Conservation (phyloP, 2,329 filamentous ascomycete species). For the Ampelomyces quisqualis region DNA sequence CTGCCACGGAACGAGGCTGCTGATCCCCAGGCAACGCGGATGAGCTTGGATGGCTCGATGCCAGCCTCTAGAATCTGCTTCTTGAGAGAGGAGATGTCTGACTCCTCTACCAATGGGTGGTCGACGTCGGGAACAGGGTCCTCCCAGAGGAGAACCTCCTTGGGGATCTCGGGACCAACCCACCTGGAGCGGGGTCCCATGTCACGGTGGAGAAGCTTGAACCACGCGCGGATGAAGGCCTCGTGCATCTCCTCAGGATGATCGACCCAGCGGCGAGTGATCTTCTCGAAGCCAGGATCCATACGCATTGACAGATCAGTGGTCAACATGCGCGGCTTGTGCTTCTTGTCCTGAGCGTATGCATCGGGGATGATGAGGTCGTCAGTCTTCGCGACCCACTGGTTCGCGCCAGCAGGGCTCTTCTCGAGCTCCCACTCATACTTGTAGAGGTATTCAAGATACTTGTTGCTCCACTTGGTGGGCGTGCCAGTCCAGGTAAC, state of each 20-base stretch:
- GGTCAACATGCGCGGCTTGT: constrained; percentile 73
- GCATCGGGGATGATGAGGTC: constrained; percentile 70
- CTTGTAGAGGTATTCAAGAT: constrained; percentile 74
- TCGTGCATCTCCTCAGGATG: constrained; percentile 69
- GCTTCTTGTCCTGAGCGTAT: constrained; percentile 69
- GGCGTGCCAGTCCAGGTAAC: constrained; percentile 78
- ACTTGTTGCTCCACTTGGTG: constrained; percentile 73
- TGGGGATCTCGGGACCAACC: constrained; percentile 71
- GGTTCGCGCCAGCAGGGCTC: constrained; percentile 73
- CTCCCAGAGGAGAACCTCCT: constrained; percentile 71
- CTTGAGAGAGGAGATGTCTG: constrained; percentile 67
- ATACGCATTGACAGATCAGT: constrained; percentile 71
- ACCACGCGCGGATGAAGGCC: constrained; percentile 73
- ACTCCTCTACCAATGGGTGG: constrained; percentile 61
- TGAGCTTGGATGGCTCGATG: constrained; percentile 60
- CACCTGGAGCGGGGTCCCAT: constrained; percentile 71
- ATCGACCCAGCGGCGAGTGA: constrained; percentile 67
- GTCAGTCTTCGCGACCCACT: constrained; percentile 72
- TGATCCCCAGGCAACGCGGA: constrained; percentile 50
- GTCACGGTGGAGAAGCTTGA: constrained; percentile 80
- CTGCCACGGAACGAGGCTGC: constrained; percentile 52
- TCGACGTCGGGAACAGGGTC: constrained; percentile 66
- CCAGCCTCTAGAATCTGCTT: constrained; percentile 65
- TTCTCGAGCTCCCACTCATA: constrained; percentile 76
- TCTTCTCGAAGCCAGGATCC: constrained; percentile 74